These are phyloP conservation scores for Schizonepeta tenuifolia DNA, from an alignment of 257 asterid genomes.

Conservation along the genomic window DNA sequence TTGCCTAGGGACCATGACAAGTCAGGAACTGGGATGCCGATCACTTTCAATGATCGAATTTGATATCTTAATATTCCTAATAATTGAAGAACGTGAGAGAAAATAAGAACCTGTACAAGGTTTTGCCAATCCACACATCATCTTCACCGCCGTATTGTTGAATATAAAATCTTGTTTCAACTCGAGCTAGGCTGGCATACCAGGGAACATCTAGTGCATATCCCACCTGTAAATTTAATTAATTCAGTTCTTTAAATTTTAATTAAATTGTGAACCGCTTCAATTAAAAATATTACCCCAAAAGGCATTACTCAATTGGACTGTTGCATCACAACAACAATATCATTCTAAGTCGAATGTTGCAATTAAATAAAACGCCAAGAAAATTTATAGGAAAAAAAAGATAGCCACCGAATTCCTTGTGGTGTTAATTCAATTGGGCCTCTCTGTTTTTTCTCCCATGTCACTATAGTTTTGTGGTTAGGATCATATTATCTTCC, in stretches of 20 bases:
- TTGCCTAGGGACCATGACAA: too few relatives aligned
- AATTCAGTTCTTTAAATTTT: too few relatives aligned
- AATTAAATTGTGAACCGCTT: too few relatives aligned
- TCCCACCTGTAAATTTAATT: constrained; percentile 53
- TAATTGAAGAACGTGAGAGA: too few relatives aligned
- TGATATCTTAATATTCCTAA: background rate
- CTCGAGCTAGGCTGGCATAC: constrained; percentile 79
- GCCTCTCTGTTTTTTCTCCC: background rate
- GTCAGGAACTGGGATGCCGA: too few relatives aligned
- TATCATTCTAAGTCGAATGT: background rate
- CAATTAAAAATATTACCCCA: background rate
- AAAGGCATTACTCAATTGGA: background rate
- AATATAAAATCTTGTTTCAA: constrained; percentile 73
- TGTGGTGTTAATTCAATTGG: constrained; percentile 9
- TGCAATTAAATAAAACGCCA: constrained; percentile 9
- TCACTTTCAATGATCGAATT: too few relatives aligned
- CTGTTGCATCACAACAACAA: background rate
- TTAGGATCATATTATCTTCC: too few relatives aligned
- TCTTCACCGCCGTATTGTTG: constrained; percentile 86
- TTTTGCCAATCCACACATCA: constrained; percentile 98
- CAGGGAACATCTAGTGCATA: constrained; percentile 81
- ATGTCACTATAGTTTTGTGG: background rate
- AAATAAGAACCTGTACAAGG: constrained; percentile 67
- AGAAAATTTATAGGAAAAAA: background rate
- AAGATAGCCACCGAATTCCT: constrained; percentile 10